Evolutionary conservation across 768 basidiomycete genomes (phyloP), one percentile per base, ranked within the genome.

Genomic region (Amyloporia xantha): DNA sequence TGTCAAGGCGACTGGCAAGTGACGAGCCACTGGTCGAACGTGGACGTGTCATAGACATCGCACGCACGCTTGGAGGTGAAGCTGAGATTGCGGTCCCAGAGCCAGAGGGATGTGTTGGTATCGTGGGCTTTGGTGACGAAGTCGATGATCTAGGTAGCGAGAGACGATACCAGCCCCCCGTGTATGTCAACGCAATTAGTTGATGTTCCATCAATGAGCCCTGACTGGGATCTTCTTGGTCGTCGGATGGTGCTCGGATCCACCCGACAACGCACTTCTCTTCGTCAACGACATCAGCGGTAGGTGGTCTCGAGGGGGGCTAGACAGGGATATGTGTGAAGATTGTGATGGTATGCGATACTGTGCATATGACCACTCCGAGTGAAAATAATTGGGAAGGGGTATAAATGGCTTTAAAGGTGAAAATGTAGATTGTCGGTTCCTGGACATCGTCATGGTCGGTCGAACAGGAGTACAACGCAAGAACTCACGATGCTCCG

Each of bases 301-400:
- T 70, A 4, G 81, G 71, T 2, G 82, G 72, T 51, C 70, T 66
- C 10, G 77, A 63, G 1, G 81, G 75, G 81, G 75, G 2, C 86
- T 78, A 11, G 84, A 81, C 27, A 92, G 67, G 10, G 87, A 84
- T 41, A 91, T 84, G 54, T 93, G 90, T 6, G 91, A 73, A 1
- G 85, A 84, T 56, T 91, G 88, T 2, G 85, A 71, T 2, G 92
- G 92, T 60, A 96, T 87, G 37, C 89, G 79, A 63, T 89, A 96
- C 56, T 90, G 86, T 12, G 92, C 90, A 61, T 95, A 93, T 0
- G 92, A 94, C 93, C 92, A 95, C 64, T 93, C 86, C n/a, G 91
- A 93, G 59, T 84, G 82, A 62, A 96, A 93, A 64, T 95, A 95
- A 53, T 86, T 89, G 15, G 91, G 91, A 27, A 91, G 73, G 12